phyloP scores from a whole-genome alignment of 176 grass and related monocot species.

The Aegilops bicornis region DNA sequence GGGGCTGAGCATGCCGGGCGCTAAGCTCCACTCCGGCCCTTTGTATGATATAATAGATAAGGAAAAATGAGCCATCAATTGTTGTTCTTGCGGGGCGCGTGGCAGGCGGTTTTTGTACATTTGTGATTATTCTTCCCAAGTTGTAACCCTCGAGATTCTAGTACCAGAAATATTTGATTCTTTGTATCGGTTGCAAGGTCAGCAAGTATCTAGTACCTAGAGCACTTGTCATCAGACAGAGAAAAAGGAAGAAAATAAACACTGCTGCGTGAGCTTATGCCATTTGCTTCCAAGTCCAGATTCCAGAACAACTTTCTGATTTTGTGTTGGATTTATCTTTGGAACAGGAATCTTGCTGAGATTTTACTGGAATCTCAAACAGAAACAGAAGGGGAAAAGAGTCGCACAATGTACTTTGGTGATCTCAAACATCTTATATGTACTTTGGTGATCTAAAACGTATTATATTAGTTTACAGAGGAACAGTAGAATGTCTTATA shows the following conservation, averaged over 20 bases:
- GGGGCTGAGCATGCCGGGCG: constrained; percentile 40
- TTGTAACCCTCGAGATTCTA: constrained; percentile 39
- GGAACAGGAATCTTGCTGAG: background rate
- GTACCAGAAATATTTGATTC: constrained; percentile 38
- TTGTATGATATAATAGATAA: constrained; percentile 54
- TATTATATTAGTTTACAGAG: no score
- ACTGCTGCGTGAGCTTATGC: background rate
- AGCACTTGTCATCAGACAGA: background rate
- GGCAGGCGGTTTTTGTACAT: constrained; percentile 39
- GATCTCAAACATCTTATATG: background rate
- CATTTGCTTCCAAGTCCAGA: background rate
- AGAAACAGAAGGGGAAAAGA: background rate
- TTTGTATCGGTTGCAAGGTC: constrained; percentile 30
- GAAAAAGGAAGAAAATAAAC: background rate
- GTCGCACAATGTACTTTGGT: background rate
- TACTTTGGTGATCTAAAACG: background rate
- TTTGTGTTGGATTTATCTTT: background rate
- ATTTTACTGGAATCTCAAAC: background rate
- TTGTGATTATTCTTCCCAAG: constrained; percentile 46
- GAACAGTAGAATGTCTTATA: background rate
- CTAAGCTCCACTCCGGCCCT: constrained; percentile 30
- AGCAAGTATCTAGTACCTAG: background rate
- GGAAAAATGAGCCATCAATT: constrained; percentile 16
- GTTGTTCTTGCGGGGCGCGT: constrained; percentile 11
- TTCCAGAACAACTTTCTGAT: background rate